phyloP scores from a whole-genome alignment of 2,329 filamentous ascomycete genomes.

The Alternaria consortialis region DNA sequence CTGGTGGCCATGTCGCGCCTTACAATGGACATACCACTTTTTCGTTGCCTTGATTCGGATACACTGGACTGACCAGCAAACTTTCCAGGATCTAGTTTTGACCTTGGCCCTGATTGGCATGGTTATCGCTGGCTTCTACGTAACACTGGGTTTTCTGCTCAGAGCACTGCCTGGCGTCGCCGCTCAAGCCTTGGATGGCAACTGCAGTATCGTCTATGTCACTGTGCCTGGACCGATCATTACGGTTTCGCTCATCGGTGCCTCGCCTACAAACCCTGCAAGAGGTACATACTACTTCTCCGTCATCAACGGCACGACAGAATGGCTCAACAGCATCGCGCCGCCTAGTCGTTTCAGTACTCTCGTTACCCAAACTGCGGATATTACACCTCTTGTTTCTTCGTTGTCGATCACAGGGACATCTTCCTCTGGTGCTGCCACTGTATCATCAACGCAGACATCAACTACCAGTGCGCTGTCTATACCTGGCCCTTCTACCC shows the following conservation, averaged over 20 bases:
- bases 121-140: conserved; percentile 26
- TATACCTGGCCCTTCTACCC: not conserved
- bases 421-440: not conserved
- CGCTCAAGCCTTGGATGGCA: conserved; percentile 34
- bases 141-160: conserved; percentile 32
- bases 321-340: conserved; percentile 41
- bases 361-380: conserved; percentile 12
- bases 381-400: conserved; percentile 6
- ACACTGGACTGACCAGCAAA: conserved; percentile 9
- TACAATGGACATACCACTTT: conserved; percentile 21
- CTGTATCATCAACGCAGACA: not conserved
- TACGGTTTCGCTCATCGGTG: conserved; percentile 43
- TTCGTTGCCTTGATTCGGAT: conserved; percentile 19
- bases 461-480: not conserved
- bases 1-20: conserved; percentile 39
- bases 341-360: conserved; percentile 37
- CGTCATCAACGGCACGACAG: conserved; percentile 44
- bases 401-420: conserved; percentile 1
- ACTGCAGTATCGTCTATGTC: conserved; percentile 47
- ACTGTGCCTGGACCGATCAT: conserved; percentile 46
- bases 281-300: conserved; percentile 47
- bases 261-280: conserved; percentile 33
- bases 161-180: conserved; percentile 30
- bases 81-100: conserved; percentile 25
- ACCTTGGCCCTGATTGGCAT: conserved; percentile 18